phyloP scores from a whole-genome alignment of 2,329 filamentous ascomycete species.

The Fusarium drepaniforme region DNA sequence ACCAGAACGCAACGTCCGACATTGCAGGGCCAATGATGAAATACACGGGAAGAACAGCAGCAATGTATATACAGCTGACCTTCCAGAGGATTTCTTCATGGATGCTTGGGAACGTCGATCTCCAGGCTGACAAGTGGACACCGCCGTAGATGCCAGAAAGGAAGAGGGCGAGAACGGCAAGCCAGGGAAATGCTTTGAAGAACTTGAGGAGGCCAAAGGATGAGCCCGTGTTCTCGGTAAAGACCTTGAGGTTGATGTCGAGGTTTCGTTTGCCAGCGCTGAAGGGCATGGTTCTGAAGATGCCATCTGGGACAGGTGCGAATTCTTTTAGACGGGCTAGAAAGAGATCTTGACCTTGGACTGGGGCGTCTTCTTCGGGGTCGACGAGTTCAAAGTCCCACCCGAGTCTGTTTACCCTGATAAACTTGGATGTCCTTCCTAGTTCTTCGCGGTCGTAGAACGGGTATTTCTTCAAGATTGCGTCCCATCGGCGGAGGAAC shows the following conservation, averaged over 20 bases:
- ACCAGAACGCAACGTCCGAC: background rate
- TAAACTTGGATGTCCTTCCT: background rate
- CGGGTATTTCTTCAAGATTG: background rate
- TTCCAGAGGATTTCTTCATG: background rate
- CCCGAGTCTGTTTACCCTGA: background rate
- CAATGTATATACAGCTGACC: constrained; percentile 1
- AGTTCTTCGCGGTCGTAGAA: background rate
- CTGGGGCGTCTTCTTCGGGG: background rate
- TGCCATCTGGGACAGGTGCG: background rate
- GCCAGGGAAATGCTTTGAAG: background rate
- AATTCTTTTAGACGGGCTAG: background rate
- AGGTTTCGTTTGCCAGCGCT: background rate
- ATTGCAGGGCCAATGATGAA: background rate
- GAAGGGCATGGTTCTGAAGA: background rate
- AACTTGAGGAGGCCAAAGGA: background rate
- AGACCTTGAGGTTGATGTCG: background rate
- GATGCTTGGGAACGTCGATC: background rate
- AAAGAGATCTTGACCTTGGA: background rate
- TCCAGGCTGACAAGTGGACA: background rate
- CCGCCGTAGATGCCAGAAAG: background rate
- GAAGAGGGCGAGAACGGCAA: background rate
- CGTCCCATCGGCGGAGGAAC: background rate
- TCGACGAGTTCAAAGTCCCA: background rate
- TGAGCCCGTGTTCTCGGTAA: background rate
- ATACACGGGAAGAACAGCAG: background rate